phyloP scores from a whole-genome alignment of 495 filamentous ascomycete genomes.

The Annulohypoxylon maeteangense region DNA sequence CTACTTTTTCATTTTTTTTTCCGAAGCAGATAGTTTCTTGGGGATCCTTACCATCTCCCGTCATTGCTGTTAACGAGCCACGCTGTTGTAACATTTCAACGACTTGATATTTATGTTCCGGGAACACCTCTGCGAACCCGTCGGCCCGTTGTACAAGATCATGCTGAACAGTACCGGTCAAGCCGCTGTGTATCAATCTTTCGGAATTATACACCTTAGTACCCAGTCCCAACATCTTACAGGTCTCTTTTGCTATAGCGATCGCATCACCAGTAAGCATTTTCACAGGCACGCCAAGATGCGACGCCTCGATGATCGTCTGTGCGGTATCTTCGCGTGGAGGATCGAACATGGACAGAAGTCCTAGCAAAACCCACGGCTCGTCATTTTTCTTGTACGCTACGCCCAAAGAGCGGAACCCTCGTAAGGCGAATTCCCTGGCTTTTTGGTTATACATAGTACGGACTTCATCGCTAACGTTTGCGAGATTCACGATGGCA shows the following conservation, averaged over 20 bases:
- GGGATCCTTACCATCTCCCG: constrained; percentile 73
- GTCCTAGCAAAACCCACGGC: constrained; percentile 88
- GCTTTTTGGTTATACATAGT: constrained; percentile 85
- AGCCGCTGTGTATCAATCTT: constrained; percentile 79
- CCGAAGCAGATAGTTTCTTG: background rate
- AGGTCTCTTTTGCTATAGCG: constrained; percentile 90
- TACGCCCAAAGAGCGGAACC: constrained; percentile 92
- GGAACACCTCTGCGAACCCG: constrained; percentile 95
- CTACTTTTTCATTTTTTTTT: background rate
- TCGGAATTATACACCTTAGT: constrained; percentile 95
- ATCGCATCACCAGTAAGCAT: constrained; percentile 97
- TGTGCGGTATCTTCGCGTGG: constrained; percentile 90
- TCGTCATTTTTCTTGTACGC: constrained; percentile 80
- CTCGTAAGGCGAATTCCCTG: constrained; percentile 85
- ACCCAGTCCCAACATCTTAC: constrained; percentile 86
- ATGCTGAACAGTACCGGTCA: constrained; percentile 89
- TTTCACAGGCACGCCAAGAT: constrained; percentile 87
- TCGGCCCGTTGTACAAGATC: constrained; percentile 94
- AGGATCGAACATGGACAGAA: constrained; percentile 91
- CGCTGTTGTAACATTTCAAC: constrained; percentile 96
- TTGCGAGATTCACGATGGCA: constrained; percentile 80
- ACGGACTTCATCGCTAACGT: constrained; percentile 75
- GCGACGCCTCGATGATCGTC: constrained; percentile 87
- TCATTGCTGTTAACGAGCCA: constrained; percentile 96
- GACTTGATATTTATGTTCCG: constrained; percentile 97